These are phyloP conservation scores for Trichoderma citrinoviride DNA, from an alignment of 2,329 filamentous ascomycete species.

Conservation along the genomic window DNA sequence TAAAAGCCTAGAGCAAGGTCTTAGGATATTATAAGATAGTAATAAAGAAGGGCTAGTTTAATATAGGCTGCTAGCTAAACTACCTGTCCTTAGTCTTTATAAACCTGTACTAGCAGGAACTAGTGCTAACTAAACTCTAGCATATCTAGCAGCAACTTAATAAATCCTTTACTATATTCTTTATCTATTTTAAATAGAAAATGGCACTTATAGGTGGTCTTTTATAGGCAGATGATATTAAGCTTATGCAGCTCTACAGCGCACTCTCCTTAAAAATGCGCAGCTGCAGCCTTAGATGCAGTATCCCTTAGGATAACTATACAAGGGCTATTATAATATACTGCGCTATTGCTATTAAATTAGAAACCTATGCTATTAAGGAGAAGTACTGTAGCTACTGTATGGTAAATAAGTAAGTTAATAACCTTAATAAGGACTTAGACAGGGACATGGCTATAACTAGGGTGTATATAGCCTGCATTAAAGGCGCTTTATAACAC, in stretches of 20 bases:
- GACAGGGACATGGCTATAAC: background rate
- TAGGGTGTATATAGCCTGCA: background rate
- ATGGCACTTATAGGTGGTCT: background rate
- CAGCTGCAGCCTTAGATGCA: background rate
- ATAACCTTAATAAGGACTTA: background rate
- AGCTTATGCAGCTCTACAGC: background rate
- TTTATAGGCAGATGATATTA: background rate
- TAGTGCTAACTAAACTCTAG: background rate
- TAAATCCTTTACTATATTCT: background rate
- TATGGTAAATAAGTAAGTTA: background rate
- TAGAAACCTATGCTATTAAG: background rate
- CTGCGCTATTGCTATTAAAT: background rate
- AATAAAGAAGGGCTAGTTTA: background rate
- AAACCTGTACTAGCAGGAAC: background rate
- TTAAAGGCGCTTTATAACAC: background rate
- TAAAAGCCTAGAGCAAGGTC: background rate
- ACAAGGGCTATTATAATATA: background rate
- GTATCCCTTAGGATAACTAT: background rate
- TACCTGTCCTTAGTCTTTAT: background rate
- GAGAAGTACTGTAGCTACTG: background rate
- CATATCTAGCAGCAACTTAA: background rate
- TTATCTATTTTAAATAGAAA: background rate
- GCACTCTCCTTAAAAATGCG: background rate
- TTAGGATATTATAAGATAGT: background rate
- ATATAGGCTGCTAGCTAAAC: background rate